These are phyloP conservation scores for Populus hybrid DNA, from an alignment of 441 rosid species.

Conservation along the genomic window DNA sequence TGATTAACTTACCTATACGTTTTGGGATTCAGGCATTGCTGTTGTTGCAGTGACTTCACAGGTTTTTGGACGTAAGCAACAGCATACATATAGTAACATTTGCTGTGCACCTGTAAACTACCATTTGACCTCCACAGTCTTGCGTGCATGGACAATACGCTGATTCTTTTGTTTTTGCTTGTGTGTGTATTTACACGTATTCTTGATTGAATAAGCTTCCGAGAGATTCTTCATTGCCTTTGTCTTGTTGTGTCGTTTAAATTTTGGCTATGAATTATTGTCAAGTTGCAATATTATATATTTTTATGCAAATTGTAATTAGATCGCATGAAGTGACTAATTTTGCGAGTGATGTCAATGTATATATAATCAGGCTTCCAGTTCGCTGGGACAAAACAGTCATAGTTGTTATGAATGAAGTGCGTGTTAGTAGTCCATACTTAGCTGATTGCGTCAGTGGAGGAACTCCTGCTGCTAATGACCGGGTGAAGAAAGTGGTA, in stretches of 20 bases:
- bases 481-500: conserved; percentile 96
- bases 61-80: neutral
- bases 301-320: neutral
- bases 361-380: conserved; percentile 60
- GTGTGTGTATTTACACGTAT: neutral
- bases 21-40: neutral
- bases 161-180: neutral
- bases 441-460: conserved; percentile 75
- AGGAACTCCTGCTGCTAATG: conserved; percentile 90
- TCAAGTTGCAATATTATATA: neutral
- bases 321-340: neutral
- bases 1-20: too few species aligned
- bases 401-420: conserved; percentile 88
- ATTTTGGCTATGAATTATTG: neutral
- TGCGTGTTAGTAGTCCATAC: conserved; percentile 84
- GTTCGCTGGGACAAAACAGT: conserved; percentile 92
- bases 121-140: neutral
- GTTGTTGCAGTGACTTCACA: neutral
- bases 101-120: neutral
- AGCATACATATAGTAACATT: neutral
- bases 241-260: neutral
- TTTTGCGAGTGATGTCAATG: conserved; percentile 3
- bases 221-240: neutral
- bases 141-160: neutral
- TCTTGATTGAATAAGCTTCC: neutral